These are phyloP conservation scores for Colletotrichum tofieldiae DNA, from an alignment of 2,329 filamentous ascomycete species.

Conservation along the genomic window DNA sequence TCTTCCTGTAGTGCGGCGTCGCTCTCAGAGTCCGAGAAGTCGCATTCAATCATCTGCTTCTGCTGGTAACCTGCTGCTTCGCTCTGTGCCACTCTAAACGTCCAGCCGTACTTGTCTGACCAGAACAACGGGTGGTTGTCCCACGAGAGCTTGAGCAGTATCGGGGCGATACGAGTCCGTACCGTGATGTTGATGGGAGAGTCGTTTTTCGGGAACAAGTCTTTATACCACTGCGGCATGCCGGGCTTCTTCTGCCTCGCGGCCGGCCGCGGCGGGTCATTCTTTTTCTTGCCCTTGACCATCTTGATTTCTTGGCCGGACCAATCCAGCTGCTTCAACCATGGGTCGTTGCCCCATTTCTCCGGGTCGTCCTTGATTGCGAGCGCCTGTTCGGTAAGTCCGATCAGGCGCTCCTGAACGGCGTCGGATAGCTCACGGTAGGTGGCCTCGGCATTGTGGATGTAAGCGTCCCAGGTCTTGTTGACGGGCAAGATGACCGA, in stretches of 20 bases:
- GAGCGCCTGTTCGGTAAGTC: constrained; percentile 83
- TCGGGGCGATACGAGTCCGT: constrained; percentile 87
- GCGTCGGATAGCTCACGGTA: constrained; percentile 83
- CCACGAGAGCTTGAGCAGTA: constrained; percentile 89
- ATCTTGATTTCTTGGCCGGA: constrained; percentile 92
- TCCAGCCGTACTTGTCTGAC: constrained; percentile 96
- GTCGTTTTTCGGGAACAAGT: constrained; percentile 81
- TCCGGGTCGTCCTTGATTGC: constrained; percentile 79
- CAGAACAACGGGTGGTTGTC: constrained; percentile 91
- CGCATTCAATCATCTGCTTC: constrained; percentile 81
- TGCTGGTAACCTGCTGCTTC: constrained; percentile 77
- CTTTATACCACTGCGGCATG: constrained; percentile 97
- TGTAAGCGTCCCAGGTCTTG: constrained; percentile 88
- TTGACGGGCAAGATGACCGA: constrained; percentile 94
- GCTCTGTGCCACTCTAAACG: constrained; percentile 80
- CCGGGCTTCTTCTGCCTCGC: constrained; percentile 93
- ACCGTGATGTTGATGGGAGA: constrained; percentile 84
- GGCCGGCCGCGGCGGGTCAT: constrained; percentile 82
- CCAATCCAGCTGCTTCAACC: constrained; percentile 96
- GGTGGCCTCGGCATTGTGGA: constrained; percentile 86
- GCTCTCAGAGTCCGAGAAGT: constrained; percentile 83
- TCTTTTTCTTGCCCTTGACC: constrained; percentile 92
- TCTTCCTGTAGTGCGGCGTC: constrained; percentile 73
- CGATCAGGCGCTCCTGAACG: constrained; percentile 82
- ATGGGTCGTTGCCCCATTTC: constrained; percentile 85